phyloP scores from a whole-genome alignment of 2,329 filamentous ascomycete species.

The Botrytis cinerea region DNA sequence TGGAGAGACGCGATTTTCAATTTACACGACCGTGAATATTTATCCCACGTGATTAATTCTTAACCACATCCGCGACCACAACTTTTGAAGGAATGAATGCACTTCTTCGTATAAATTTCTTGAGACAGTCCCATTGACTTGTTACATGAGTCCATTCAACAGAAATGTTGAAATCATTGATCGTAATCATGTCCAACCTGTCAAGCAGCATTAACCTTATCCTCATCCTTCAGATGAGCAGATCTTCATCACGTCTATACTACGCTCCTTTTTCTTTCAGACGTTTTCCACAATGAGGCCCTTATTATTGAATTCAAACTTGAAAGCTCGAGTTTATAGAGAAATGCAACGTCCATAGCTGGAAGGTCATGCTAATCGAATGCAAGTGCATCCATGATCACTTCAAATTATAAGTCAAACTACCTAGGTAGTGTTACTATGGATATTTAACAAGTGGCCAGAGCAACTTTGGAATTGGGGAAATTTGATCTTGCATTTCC shows the following conservation, averaged over 20 bases:
- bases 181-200: background rate
- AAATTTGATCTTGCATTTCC: background rate
- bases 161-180: background rate
- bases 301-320: background rate
- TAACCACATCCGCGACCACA: background rate
- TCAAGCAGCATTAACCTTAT: too few species aligned
- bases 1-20: slow-evolving; percentile 29
- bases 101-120: background rate
- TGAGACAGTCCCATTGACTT: background rate
- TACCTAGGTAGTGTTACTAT: background rate
- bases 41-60: background rate
- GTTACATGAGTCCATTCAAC: background rate
- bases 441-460: background rate
- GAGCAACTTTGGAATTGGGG: background rate
- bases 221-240: background rate
- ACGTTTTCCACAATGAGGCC: background rate
- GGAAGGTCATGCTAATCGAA: background rate
- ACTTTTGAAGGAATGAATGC: background rate
- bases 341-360: background rate
- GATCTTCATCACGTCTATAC: background rate
- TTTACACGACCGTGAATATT: slow-evolving; percentile 30
- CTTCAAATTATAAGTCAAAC: background rate
- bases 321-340: background rate
- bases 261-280: background rate
- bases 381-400: background rate